phyloP scores from a whole-genome alignment of 768 basidiomycete genomes.

The Glaciozyma antarctica region DNA sequence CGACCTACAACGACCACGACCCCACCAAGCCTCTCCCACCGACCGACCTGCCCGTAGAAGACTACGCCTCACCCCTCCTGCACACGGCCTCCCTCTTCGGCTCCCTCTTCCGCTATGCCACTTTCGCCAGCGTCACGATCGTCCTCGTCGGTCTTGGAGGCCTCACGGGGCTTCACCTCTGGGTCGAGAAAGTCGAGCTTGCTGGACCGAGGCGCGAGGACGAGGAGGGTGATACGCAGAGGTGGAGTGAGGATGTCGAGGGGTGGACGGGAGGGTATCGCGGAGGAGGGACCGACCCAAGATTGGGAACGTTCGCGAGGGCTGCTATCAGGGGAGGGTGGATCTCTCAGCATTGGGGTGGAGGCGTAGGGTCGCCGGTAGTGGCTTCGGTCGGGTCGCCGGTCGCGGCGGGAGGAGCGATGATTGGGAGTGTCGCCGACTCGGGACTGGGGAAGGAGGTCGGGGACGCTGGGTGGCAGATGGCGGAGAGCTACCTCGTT shows the following conservation, averaged over 20 bases:
- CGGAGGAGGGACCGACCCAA: constrained; percentile 30
- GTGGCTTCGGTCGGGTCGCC: background rate
- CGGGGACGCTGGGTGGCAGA: constrained; percentile 17
- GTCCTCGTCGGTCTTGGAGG: constrained; percentile 3
- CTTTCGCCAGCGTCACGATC: constrained; percentile 22
- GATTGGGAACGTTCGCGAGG: constrained; percentile 16
- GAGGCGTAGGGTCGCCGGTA: background rate
- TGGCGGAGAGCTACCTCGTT: constrained; percentile 28
- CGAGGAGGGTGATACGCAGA: constrained; percentile 8
- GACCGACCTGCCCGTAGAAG: constrained; percentile 25
- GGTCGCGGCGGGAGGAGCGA: constrained; percentile 6
- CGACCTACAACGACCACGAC: background rate
- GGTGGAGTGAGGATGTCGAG: constrained; percentile 19
- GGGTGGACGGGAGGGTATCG: constrained; percentile 26
- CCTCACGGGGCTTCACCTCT: constrained; percentile 20
- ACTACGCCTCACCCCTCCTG: constrained; percentile 27
- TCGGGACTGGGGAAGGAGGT: constrained; percentile 6
- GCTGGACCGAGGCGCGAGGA: background rate
- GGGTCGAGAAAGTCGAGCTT: constrained; percentile 26
- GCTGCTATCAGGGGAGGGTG: constrained; percentile 25
- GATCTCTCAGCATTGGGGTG: constrained; percentile 19
- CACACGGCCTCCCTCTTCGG: constrained; percentile 23
- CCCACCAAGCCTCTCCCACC: constrained; percentile 17
- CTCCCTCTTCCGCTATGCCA: constrained; percentile 27
- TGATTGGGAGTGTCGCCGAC: constrained; percentile 8